Conservation (phyloP, 176 grass and related monocot genomes). For the Urochloa ruziziensis region DNA sequence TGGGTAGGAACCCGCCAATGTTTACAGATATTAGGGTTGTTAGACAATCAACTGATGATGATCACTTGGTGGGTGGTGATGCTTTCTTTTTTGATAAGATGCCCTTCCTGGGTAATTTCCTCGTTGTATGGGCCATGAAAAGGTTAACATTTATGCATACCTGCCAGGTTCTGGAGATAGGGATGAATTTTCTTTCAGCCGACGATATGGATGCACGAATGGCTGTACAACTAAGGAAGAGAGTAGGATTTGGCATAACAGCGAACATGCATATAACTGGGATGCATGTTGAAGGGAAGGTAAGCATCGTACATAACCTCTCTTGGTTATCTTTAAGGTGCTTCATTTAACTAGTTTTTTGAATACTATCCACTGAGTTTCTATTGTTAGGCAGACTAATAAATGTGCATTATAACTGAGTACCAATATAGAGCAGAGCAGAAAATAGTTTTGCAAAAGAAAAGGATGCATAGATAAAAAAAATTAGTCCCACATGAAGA, state of each 20-base stretch:
- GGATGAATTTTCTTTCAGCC: constrained; percentile 91
- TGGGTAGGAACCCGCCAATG: constrained; percentile 85
- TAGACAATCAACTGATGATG: constrained; percentile 71
- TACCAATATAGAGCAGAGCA: not conserved
- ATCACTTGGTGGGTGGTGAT: constrained; percentile 70
- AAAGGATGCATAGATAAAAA: not conserved
- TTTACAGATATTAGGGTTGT: constrained; percentile 95
- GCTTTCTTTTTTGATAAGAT: not conserved
- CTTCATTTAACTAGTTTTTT: constrained; percentile 5
- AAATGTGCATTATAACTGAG: not conserved
- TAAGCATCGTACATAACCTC: constrained; percentile 6
- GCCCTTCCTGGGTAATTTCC: not conserved
- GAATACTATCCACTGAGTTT: not conserved
- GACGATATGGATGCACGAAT: constrained; percentile 92
- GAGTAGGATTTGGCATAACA: constrained; percentile 93
- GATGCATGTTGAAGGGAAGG: constrained; percentile 97
- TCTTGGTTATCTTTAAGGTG: not conserved
- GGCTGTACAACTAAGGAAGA: constrained; percentile 85
- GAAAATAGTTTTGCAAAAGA: not conserved
- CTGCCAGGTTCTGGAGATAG: constrained; percentile 85
- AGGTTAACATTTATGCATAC: not conserved
- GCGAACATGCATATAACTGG: constrained; percentile 93
- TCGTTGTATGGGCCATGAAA: not conserved
- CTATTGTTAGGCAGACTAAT: not conserved
- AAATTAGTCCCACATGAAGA: not conserved